These are phyloP conservation scores for Globisporangium emineosum DNA, from an alignment of 352 stramenopile species.

Conservation along the genomic window DNA sequence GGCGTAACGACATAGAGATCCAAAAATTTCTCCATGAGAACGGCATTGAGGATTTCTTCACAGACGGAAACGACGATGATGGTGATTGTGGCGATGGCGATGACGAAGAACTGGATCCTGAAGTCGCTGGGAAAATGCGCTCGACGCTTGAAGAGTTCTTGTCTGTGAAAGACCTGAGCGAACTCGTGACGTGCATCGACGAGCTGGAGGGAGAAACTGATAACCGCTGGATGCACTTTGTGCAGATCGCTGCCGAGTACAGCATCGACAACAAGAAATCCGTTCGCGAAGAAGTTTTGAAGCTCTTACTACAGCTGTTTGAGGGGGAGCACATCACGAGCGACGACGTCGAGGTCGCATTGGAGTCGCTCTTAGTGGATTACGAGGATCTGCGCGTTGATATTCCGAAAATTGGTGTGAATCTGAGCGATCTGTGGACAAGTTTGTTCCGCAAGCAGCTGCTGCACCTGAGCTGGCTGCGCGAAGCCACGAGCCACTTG, in stretches of 20 bases:
- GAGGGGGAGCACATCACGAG: conserved; percentile 34
- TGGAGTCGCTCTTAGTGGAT: conserved; percentile 57
- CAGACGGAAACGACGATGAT: conserved; percentile 39
- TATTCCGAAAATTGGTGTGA: conserved; percentile 56
- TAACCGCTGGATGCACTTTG: conserved; percentile 67
- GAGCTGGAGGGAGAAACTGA: conserved; percentile 37
- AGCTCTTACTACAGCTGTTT: conserved; percentile 43
- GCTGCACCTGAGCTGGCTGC: conserved; percentile 50
- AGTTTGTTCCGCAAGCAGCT: conserved; percentile 53
- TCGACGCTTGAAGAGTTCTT: conserved; percentile 79
- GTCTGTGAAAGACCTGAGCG: conserved; percentile 64
- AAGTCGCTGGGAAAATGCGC: conserved; percentile 60
- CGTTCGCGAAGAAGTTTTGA: conserved; percentile 41
- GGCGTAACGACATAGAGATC: conserved; percentile 39
- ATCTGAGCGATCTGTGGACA: conserved; percentile 57
- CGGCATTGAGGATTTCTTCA: conserved; percentile 66
- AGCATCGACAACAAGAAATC: conserved; percentile 51
- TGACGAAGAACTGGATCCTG: conserved; percentile 53
- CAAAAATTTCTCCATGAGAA: conserved; percentile 61
- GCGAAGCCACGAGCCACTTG: conserved; percentile 12
- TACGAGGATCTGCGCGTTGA: conserved; percentile 78
- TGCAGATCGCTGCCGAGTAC: conserved; percentile 40
- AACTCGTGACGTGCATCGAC: conserved; percentile 73
- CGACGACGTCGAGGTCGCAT: conserved; percentile 49
- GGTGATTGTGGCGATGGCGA: conserved; percentile 37